Conservation (phyloP, 495 filamentous ascomycete species). For the Lasiosphaeris hirsuta region DNA sequence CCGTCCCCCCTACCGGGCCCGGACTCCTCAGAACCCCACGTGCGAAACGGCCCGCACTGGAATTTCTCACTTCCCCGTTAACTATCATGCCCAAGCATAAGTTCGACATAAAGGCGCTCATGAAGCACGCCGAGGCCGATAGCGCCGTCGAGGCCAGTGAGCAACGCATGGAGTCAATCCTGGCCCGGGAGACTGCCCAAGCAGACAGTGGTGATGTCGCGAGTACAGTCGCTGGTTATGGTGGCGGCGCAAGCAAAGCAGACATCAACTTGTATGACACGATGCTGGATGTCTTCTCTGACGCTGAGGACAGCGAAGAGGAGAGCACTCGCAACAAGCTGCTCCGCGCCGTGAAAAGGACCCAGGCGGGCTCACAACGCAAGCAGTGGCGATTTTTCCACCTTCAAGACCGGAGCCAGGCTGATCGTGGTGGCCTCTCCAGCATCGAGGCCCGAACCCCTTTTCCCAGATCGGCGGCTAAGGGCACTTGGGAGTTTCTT, state of each 20-base stretch:
- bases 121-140: constrained; percentile 57
- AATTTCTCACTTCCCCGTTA: constrained; percentile 39
- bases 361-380: constrained; percentile 61
- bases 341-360: constrained; percentile 68
- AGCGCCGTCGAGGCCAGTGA: constrained; percentile 56
- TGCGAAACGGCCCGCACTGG: constrained; percentile 38
- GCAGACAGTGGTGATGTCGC: not conserved
- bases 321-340: constrained; percentile 56
- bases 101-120: constrained; percentile 63
- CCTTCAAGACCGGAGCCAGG: constrained; percentile 14
- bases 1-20: not conserved
- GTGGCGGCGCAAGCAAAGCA: constrained; percentile 14
- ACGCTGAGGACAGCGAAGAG: constrained; percentile 50
- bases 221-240: constrained; percentile 4
- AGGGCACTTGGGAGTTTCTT: constrained; percentile 38
- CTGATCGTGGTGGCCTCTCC: constrained; percentile 13
- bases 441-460: constrained; percentile 32
- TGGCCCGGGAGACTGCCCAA: constrained; percentile 23
- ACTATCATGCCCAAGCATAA: constrained; percentile 57
- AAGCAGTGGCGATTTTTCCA: constrained; percentile 69
- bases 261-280: constrained; percentile 30
- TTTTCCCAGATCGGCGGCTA: constrained; percentile 32
- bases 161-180: constrained; percentile 39
- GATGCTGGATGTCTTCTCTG: constrained; percentile 41
- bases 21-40: constrained; percentile 29